These are phyloP conservation scores for Moniliella sp. DNA, from an alignment of 1,284 basidiomycete species.

Conservation along the genomic window DNA sequence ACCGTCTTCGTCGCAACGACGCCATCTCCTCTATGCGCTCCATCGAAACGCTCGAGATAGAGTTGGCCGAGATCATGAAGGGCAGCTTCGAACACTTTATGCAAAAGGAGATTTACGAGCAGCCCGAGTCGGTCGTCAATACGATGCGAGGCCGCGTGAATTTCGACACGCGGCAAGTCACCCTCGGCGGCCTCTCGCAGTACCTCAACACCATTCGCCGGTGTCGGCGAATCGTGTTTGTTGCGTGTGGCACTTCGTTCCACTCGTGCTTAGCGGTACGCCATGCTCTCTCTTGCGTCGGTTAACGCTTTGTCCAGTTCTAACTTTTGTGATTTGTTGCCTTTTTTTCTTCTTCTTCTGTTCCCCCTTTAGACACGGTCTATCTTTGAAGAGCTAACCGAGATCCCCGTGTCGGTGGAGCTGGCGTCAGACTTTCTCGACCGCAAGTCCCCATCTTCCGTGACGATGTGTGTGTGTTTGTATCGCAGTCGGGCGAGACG, in stretches of 20 bases:
- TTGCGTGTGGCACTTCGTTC: slow-evolving; percentile 90
- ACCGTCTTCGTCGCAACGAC: slow-evolving; percentile 74
- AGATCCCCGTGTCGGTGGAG: slow-evolving; percentile 91
- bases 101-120: slow-evolving; percentile 99
- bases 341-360: too few relatives aligned
- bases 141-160: slow-evolving; percentile 99
- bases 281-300: background rate
- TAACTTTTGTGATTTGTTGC: too few relatives aligned
- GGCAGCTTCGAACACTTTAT: slow-evolving; percentile 98
- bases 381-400: slow-evolving; percentile 90
- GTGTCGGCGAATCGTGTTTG: slow-evolving; percentile 81
- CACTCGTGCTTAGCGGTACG: slow-evolving; percentile 71
- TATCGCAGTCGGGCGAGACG: slow-evolving; percentile 94
- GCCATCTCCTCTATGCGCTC: slow-evolving; percentile 63
- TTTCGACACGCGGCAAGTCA: slow-evolving; percentile 78
- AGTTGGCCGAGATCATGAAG: slow-evolving; percentile 99
- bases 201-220: slow-evolving; percentile 90
- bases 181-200: slow-evolving; percentile 76
- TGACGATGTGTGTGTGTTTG: slow-evolving; percentile 88
- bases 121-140: slow-evolving; percentile 98
- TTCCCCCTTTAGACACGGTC: slow-evolving; percentile 59
- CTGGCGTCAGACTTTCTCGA: slow-evolving; percentile 95
- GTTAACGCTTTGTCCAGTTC: background rate
- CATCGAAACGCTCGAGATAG: slow-evolving; percentile 95
- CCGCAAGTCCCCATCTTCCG: slow-evolving; percentile 98